Base-by-base conservation (phyloP, 192 early-diverging fungal species). In the Backusella tuberculispora region DNA sequence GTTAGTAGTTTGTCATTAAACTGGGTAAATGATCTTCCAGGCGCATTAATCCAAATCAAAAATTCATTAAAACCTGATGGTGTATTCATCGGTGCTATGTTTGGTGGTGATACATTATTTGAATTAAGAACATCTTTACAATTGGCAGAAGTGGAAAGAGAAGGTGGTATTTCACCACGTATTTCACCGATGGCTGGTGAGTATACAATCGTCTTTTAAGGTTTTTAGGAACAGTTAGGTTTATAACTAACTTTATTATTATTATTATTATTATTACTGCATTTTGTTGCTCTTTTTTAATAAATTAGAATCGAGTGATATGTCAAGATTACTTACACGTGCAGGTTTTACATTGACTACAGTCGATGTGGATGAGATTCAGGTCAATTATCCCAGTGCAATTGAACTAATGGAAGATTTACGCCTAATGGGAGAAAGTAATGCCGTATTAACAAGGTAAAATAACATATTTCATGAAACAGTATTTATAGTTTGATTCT, bases 1-100 rank as follows among this genome's bases (percentile, higher is more conserved):
- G 81, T 99, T 45, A 95, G 93, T 79, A 93, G 88, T 65, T 72
- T 97, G 71, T 88, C 90, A 3, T 84, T 97, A 86, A 95, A 99
- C 80, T 99, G 97, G 97, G 91, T 99, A 47, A 99, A 99, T 73
- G 97, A 99, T 83, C 87, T 99, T 38, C 95, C 95, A 24, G 92
- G 90, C 80, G 85, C 95, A 53, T 82, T 99, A 78, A 95, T 95
- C 24, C 95, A 97, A 79, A 87, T 94, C 41, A 89, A 88, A 44
- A 85, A 88, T 45, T 86, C 91, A 1, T 81, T 99, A 63, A 95
- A 97, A 72, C 94, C 96, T 0, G 97, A 99, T 79, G 92, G 95
- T 47, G 89, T 94, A 69, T 99, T 99, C 79, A 88, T 99, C 64
- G 96, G 91, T 10, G 93, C 95, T 6, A 92, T 99, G 90, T 88